Evolutionary conservation across 2,329 filamentous ascomycete species (phyloP), one percentile per base, ranked within the genome.

Genomic region (Pseudogymnoascus sp.): DNA sequence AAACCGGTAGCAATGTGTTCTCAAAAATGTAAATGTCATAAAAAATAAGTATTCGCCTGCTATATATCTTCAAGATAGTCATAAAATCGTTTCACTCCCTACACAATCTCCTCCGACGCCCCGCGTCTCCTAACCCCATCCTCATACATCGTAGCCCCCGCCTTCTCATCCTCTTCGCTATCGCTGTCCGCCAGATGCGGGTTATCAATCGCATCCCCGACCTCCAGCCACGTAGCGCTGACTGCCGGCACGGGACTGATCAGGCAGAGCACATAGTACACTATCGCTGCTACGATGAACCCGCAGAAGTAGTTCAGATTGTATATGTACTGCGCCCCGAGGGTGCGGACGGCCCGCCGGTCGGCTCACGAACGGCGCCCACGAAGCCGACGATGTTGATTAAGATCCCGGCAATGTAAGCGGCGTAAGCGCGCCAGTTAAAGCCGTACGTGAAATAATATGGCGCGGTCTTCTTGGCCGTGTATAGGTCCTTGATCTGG

Each of bases 371-470:
- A 25, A 96, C 83, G 0, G 89, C 91, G 2, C 91, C 92, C 0
- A 87, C 91, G 67, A 97, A 97, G 0, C 93, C 93, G 4, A 96
- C 91, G 3, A 97, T 89, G 69, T 96, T 96, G 79, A 96, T 88
- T 4, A 95, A 73, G 65, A 96, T 96, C 11, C 92, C 92, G 1
- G 84, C 79, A 64, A 96, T 83, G 73, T 96, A 96, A 0, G 93
- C 90, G 0, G 79, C 83, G 69, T 96, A 97, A 1, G 85, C 93
- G 43, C 91, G 87, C 89, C 89, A 95, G 73, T 93, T 85, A 72
- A 96, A 77, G 18, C 93, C 93, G 59, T 76, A 83, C 0, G 78
- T 84, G 76, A 81, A 95, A 74, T 83, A 93, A 75, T 97, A 97
- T 0, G 85, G 88, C 0, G 85, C 84, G 0, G 76, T 78, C 62